Evolutionary conservation across 2,329 filamentous ascomycete species (phyloP).

Genomic region (Paecilomyces dactylethromorphus): DNA sequence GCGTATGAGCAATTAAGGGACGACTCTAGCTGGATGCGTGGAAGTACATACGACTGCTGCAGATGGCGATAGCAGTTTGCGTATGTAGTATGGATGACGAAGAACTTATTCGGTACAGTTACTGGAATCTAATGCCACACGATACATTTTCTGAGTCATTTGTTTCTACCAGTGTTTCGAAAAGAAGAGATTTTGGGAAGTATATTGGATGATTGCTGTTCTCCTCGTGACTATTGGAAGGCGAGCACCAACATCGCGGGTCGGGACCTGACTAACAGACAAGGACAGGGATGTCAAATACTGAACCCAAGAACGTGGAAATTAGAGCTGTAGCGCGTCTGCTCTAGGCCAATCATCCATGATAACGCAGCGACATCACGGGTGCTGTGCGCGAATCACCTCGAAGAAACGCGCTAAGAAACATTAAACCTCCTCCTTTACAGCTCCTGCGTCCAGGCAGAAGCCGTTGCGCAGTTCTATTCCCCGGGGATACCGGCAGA

Average conservation of each 20-base stretch:
- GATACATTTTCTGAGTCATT: background rate
- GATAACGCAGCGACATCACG: background rate
- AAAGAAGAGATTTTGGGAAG: no score
- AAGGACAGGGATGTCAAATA: background rate
- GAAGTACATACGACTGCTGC: background rate
- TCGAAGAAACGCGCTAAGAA: background rate
- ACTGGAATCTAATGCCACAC: background rate
- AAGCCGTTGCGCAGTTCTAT: background rate
- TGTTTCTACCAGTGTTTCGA: background rate
- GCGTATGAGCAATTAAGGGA: background rate
- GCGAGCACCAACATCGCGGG: background rate
- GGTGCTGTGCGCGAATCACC: background rate
- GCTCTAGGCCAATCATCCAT: background rate
- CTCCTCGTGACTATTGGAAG: background rate
- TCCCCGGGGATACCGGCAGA: background rate
- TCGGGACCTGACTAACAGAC: background rate
- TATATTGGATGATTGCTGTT: background rate
- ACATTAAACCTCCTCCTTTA: background rate
- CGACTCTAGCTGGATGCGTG: background rate
- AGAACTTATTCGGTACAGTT: background rate
- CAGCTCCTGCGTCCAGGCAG: background rate
- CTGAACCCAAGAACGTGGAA: background rate
- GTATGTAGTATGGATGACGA: background rate
- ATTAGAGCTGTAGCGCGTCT: background rate
- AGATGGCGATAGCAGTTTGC: background rate